A percentile compares a stretch with the other conserved stretches of the same genome.
These are phyloP conservation scores for Phialophora tarda DNA, from an alignment of 2,329 filamentous ascomycete genomes.

Conservation along the genomic window DNA sequence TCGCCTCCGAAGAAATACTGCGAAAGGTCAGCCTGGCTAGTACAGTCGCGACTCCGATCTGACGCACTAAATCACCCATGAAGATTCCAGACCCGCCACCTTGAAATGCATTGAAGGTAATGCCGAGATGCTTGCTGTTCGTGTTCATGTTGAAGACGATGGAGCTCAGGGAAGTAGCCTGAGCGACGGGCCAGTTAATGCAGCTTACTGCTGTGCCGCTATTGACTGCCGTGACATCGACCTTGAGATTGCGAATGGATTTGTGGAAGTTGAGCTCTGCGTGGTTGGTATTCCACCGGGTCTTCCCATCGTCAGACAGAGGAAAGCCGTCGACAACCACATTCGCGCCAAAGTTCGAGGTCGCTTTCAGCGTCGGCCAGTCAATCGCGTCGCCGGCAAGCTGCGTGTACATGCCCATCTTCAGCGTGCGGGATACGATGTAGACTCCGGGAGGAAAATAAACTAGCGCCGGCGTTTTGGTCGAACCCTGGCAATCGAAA, in stretches of 20 bases:
- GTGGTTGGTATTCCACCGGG: not conserved
- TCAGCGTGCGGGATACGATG: not conserved
- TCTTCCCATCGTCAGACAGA: not conserved
- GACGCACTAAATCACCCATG: not conserved
- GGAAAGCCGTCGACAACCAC: not conserved
- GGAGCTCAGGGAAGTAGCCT: constrained; percentile 1
- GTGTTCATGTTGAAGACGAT: constrained; percentile 3
- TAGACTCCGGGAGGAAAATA: constrained; percentile 10
- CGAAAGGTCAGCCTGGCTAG: not conserved
- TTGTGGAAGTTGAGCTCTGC: constrained; percentile 4
- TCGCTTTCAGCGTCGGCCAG: not conserved
- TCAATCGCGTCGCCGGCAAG: not conserved
- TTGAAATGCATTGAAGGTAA: not conserved
- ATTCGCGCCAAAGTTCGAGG: not conserved
- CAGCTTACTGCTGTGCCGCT: not conserved
- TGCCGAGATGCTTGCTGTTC: constrained; percentile 1
- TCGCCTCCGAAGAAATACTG: constrained; percentile 1
- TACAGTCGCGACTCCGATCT: not conserved
- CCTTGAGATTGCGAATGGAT: constrained; percentile 10
- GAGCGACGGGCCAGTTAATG: not conserved
- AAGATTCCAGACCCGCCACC: constrained; percentile 5
- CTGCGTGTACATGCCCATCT: constrained; percentile 1
- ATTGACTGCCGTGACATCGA: not conserved
- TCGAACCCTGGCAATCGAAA: not conserved
- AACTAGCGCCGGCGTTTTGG: constrained; percentile 2